A percentile compares a stretch with the other conserved stretches of the same genome.
Conservation (phyloP, 2,329 filamentous ascomycete genomes). For the Calonectria montana region DNA sequence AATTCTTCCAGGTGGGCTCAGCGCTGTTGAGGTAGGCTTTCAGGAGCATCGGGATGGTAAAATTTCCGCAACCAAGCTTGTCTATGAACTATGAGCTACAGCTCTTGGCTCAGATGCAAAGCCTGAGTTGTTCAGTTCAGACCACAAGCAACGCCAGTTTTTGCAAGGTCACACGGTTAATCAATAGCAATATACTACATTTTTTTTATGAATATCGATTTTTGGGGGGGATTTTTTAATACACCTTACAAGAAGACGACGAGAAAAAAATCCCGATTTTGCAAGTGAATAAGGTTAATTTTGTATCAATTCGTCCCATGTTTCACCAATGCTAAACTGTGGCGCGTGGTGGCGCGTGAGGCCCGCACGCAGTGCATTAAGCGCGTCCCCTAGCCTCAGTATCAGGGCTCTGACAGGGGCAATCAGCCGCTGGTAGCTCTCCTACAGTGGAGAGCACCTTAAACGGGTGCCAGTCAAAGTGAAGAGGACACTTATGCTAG, state of each 20-base stretch:
- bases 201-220: not conserved
- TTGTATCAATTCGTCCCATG: not conserved
- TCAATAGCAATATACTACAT: no score
- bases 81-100: slow-evolving; percentile 45
- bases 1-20: slow-evolving; percentile 45
- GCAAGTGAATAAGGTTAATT: not conserved
- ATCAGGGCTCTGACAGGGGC: slow-evolving; percentile 17
- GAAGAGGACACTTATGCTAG: slow-evolving; percentile 47
- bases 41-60: slow-evolving; percentile 51
- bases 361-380: not conserved
- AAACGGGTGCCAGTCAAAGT: slow-evolving; percentile 33
- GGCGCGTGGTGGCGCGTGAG: slow-evolving; percentile 23
- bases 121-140: not conserved
- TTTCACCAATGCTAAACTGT: slow-evolving; percentile 1
- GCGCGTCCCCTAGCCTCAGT: slow-evolving; percentile 9
- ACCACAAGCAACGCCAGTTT: not conserved
- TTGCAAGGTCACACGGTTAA: not conserved
- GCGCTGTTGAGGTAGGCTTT: slow-evolving; percentile 48
- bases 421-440: slow-evolving; percentile 14
- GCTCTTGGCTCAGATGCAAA: not conserved
- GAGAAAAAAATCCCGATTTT: not conserved
- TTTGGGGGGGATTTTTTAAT: no score
- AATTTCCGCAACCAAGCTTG: slow-evolving; percentile 54
- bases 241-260: not conserved
- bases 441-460: slow-evolving; percentile 40